A percentile compares a stretch with the other conserved stretches of the same genome.
These are phyloP conservation scores for Phalaenopsis hybrid DNA, from an alignment of 116 monocot genomes.

Conservation along the genomic window DNA sequence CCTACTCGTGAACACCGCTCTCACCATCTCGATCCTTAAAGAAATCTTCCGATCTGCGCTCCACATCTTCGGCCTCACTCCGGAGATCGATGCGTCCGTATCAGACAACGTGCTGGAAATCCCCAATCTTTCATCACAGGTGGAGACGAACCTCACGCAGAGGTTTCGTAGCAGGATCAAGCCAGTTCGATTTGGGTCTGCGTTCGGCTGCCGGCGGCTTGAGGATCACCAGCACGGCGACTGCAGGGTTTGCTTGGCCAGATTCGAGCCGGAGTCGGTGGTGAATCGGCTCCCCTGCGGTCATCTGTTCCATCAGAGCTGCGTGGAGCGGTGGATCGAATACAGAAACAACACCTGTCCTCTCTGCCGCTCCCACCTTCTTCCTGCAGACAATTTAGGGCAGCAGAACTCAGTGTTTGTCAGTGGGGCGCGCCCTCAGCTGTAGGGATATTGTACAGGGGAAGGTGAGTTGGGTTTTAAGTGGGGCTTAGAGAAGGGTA, in stretches of 20 bases:
- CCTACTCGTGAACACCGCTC: conserved; percentile 60
- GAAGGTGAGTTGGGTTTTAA: too few relatives aligned
- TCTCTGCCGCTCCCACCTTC: conserved; percentile 63
- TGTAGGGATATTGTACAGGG: background rate
- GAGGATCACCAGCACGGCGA: conserved; percentile 16
- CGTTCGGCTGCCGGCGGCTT: background rate
- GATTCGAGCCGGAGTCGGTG: conserved; percentile 71
- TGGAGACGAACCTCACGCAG: conserved; percentile 38
- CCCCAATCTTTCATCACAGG: background rate
- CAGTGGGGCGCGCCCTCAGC: background rate
- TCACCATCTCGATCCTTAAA: conserved; percentile 56
- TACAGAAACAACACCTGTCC: conserved; percentile 84
- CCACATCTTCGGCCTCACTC: conserved; percentile 22
- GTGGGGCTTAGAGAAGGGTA: background rate
- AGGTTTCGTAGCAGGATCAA: conserved; percentile 48
- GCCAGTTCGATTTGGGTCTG: conserved; percentile 40
- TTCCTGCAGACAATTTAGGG: conserved; percentile 10
- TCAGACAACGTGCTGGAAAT: background rate
- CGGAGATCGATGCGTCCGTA: background rate
- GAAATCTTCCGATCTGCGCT: conserved; percentile 48
- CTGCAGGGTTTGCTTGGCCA: conserved; percentile 72
- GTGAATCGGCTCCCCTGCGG: conserved; percentile 78
- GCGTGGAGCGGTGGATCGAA: conserved; percentile 79
- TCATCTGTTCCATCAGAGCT: conserved; percentile 70
- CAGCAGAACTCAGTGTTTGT: background rate